These are phyloP conservation scores for Pulveroboletus sp. DNA, from an alignment of 1,284 basidiomycete species.

Conservation along the genomic window DNA sequence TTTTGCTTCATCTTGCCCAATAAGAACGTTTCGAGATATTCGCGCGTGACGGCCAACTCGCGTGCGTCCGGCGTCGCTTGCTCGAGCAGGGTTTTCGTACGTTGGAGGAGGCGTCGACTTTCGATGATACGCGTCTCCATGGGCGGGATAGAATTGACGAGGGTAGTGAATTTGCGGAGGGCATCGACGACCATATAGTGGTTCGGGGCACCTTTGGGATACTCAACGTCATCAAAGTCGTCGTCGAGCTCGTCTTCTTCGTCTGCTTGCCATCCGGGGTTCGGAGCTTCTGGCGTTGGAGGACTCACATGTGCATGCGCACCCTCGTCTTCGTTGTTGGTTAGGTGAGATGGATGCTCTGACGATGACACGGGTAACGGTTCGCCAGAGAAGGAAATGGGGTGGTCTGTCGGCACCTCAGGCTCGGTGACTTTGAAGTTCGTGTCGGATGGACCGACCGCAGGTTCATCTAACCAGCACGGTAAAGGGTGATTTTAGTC, in stretches of 20 bases:
- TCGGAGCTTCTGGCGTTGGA: neutral
- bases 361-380: neutral
- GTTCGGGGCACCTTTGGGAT: constrained; percentile 21
- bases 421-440: neutral
- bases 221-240: neutral
- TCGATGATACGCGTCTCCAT: constrained; percentile 28
- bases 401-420: neutral
- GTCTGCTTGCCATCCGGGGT: neutral
- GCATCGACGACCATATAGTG: constrained; percentile 32
- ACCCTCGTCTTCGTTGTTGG: neutral
- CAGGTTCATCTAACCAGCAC: constrained; percentile 14
- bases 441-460: neutral
- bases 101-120: constrained; percentile 22
- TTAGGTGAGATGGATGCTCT: neutral
- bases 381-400: neutral
- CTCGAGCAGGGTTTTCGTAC: constrained; percentile 17
- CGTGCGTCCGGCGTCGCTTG: constrained; percentile 22
- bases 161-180: constrained; percentile 30
- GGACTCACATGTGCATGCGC: neutral
- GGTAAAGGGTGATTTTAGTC: neutral
- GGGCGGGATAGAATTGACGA: constrained; percentile 25
- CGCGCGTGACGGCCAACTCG: constrained; percentile 28
- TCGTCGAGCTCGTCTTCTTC: constrained; percentile 1
- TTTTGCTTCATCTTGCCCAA: constrained; percentile 33
- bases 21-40: constrained; percentile 28